Percentiles rank a stretch among this genome's conserved stretches.
Evolutionary conservation across 805 yeast genomes (phyloP).

Genomic region (Scheffersomyces coipomensis): DNA sequence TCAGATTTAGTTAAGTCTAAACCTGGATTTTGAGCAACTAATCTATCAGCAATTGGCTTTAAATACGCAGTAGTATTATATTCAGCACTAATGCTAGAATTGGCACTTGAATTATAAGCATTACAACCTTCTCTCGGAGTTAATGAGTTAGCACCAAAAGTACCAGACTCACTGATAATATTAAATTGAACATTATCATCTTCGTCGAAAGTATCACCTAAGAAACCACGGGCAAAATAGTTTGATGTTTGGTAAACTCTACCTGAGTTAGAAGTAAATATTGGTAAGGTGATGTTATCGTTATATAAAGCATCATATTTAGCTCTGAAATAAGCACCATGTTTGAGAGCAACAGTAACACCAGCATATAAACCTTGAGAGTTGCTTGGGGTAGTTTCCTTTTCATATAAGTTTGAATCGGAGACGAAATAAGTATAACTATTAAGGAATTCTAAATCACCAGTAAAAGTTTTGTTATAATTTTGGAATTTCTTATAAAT

Average conservation of each 20-base stretch:
- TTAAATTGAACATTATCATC: conserved; percentile 26
- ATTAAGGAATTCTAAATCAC: conserved; percentile 53
- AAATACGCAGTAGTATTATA: conserved; percentile 44
- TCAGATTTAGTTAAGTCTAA: conserved; percentile 52
- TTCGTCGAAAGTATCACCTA: conserved; percentile 43
- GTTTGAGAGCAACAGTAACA: conserved; percentile 42
- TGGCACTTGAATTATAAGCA: conserved; percentile 28
- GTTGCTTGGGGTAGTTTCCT: conserved; percentile 49
- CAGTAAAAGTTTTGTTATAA: conserved; percentile 32
- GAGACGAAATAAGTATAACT: conserved; percentile 51
- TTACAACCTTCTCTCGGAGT: conserved; percentile 51
- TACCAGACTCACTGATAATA: conserved; percentile 45
- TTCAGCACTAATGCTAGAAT: conserved; percentile 18
- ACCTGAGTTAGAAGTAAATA: conserved; percentile 55
- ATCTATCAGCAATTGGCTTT: conserved; percentile 53
- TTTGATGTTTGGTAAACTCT: conserved; percentile 57
- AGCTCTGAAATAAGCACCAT: conserved; percentile 49
- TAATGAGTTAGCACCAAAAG: conserved; percentile 57
- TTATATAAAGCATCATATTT: conserved; percentile 49
- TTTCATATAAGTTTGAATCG: conserved; percentile 38
- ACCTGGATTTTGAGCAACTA: conserved; percentile 55
- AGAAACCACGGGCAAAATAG: conserved; percentile 59
- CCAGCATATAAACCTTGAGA: conserved; percentile 51
- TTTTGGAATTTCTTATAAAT: conserved; percentile 22
- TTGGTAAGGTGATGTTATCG: conserved; percentile 34